Evolutionary conservation across 2,329 filamentous ascomycete species (phyloP).

Genomic region (Pseudogymnoascus sp.): DNA sequence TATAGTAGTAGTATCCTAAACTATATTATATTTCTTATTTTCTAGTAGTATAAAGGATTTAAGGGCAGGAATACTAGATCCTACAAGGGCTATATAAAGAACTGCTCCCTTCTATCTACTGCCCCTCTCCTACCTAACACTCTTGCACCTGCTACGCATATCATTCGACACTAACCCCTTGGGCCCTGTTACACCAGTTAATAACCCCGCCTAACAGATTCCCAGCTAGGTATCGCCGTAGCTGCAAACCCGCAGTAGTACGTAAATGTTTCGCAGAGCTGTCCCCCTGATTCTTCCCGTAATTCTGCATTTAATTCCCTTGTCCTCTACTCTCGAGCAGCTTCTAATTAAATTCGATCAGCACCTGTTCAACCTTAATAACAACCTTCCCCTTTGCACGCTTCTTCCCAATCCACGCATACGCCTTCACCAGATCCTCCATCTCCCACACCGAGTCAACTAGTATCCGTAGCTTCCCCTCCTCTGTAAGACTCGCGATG

Average conservation of each 20-base stretch:
- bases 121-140: neutral
- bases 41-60: too few relatives aligned
- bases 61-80: neutral
- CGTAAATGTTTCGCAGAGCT: neutral
- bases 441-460: slow-evolving; percentile 33
- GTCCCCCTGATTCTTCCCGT: neutral
- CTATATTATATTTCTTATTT: too few relatives aligned
- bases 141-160: neutral
- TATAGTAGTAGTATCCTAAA: too few relatives aligned
- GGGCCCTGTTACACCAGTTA: neutral
- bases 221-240: neutral
- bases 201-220: neutral
- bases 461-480: slow-evolving; percentile 11
- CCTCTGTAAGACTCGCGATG: slow-evolving; percentile 8
- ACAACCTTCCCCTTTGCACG: slow-evolving; percentile 35
- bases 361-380: neutral
- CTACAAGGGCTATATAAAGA: neutral
- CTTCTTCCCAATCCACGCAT: slow-evolving; percentile 28
- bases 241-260: neutral
- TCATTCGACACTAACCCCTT: neutral
- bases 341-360: neutral
- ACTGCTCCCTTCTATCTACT: neutral
- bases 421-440: slow-evolving; percentile 33
- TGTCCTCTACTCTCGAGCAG: neutral
- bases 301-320: neutral